phyloP scores from a whole-genome alignment of 345 rosid genomes.

The Eucalyptus lansdowneana region DNA sequence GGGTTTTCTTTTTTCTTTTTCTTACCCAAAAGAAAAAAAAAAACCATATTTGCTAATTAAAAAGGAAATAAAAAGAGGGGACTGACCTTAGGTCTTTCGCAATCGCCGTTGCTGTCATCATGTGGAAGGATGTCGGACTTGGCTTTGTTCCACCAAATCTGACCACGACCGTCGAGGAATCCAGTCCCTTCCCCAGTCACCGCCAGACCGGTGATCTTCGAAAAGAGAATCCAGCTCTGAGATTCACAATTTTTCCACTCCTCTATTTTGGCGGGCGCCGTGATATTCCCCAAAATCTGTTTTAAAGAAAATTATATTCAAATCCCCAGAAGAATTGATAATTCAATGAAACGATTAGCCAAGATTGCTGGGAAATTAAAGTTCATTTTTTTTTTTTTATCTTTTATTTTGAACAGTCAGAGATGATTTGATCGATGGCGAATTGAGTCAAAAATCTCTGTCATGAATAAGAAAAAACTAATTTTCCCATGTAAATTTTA shows the following conservation, averaged over 20 bases:
- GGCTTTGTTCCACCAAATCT: constrained; percentile 18
- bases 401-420: rapidly evolving
- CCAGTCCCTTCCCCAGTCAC: constrained; percentile 16
- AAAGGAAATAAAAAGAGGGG: neutral
- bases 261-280: constrained; percentile 7
- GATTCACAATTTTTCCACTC: constrained; percentile 11
- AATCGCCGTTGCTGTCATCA: neutral
- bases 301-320: no score
- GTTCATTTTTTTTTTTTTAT: neutral
- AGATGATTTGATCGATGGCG: neutral
- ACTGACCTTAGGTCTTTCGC: neutral
- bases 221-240: constrained; percentile 12
- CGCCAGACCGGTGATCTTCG: constrained; percentile 5
- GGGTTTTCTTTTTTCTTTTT: neutral
- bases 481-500: neutral
- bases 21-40: neutral
- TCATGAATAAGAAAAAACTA: neutral
- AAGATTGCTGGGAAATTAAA: neutral
- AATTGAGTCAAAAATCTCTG: neutral
- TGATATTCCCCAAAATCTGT: constrained; percentile 1
- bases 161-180: constrained; percentile 23
- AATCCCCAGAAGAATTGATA: neutral
- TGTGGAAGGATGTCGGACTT: neutral
- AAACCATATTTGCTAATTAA: neutral
- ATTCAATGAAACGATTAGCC: neutral